Evolutionary conservation across 1,284 basidiomycete species (phyloP).

Genomic region (Malassezia nana): DNA sequence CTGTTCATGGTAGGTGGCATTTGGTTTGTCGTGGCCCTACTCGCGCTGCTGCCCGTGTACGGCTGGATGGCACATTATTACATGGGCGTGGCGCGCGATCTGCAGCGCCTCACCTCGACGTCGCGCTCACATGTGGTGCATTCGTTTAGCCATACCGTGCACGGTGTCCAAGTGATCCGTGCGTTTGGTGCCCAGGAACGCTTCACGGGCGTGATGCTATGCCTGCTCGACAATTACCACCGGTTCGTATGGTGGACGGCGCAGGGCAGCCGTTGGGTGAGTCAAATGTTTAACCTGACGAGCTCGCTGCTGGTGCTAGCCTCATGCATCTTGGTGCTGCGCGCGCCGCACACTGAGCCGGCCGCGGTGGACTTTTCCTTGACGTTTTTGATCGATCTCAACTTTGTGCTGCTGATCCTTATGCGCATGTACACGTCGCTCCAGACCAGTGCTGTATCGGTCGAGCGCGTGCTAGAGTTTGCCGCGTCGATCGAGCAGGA

Average conservation of each 20-base stretch:
- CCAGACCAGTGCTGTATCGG: slow-evolving; percentile 24
- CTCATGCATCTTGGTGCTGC: slow-evolving; percentile 50
- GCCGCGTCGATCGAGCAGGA: slow-evolving; percentile 49
- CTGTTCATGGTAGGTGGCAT: slow-evolving; percentile 39
- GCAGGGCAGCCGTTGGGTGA: slow-evolving; percentile 21
- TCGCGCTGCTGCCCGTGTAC: slow-evolving; percentile 50
- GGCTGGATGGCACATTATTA: slow-evolving; percentile 50
- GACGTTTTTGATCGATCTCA: slow-evolving; percentile 51
- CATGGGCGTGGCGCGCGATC: slow-evolving; percentile 52
- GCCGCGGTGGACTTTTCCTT: slow-evolving; percentile 43
- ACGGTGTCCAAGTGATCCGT: slow-evolving; percentile 52
- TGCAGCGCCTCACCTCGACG: slow-evolving; percentile 45
- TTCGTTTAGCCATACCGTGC: slow-evolving; percentile 47
- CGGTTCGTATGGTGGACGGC: slow-evolving; percentile 33
- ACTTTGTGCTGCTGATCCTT: slow-evolving; percentile 26
- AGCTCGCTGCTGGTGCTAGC: slow-evolving; percentile 51
- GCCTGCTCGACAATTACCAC: slow-evolving; percentile 50
- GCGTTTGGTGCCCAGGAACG: slow-evolving; percentile 53
- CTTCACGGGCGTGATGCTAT: slow-evolving; percentile 50
- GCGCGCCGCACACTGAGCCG: slow-evolving; percentile 47
- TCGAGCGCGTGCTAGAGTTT: slow-evolving; percentile 53
- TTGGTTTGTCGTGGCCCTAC: slow-evolving; percentile 49
- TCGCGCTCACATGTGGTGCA: slow-evolving; percentile 47
- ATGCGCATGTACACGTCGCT: slow-evolving; percentile 21
- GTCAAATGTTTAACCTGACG: slow-evolving; percentile 48